A percentile compares a stretch with the other conserved stretches of the same genome.
Conservation (phyloP, 2,329 filamentous ascomycete species). For the Mycocentrospora acerina region DNA sequence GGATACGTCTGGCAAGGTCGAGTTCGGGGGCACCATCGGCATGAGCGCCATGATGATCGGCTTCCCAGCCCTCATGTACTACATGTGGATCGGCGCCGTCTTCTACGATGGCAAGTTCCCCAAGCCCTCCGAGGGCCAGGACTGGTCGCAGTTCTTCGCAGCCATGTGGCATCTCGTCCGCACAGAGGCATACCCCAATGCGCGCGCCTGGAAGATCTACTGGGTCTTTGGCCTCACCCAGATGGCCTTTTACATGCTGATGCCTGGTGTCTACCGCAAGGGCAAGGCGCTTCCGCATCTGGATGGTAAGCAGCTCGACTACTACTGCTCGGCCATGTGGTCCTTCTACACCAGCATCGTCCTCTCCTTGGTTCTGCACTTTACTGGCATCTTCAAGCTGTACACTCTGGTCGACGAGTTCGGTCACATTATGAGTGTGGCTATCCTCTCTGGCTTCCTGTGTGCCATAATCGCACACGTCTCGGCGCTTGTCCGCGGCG, state of each 20-base stretch:
- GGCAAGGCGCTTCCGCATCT: conserved; percentile 84
- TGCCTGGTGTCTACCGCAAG: conserved; percentile 82
- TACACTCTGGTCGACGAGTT: conserved; percentile 95
- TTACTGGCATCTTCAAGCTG: conserved; percentile 78
- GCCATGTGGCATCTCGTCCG: conserved; percentile 73
- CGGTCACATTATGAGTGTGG: conserved; percentile 84
- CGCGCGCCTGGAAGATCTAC: conserved; percentile 86
- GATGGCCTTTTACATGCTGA: conserved; percentile 7
- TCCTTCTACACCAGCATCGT: conserved; percentile 84
- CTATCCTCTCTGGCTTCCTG: conserved; percentile 83
- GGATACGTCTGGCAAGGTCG: conserved; percentile 57
- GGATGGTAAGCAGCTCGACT: conserved; percentile 80
- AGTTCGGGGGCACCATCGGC: conserved; percentile 84
- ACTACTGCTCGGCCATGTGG: conserved; percentile 87
- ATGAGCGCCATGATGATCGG: conserved; percentile 81
- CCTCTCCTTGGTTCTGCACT: conserved; percentile 69
- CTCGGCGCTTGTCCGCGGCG: conserved; percentile 76
- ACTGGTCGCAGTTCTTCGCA: conserved; percentile 65
- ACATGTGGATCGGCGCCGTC: conserved; percentile 95
- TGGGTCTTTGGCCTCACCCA: conserved; percentile 56
- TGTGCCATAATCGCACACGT: conserved; percentile 82
- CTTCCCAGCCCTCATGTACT: conserved; percentile 93
- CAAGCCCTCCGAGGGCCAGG: conserved; percentile 63
- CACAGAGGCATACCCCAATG: conserved; percentile 77
- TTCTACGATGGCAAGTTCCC: conserved; percentile 87